phyloP scores from a whole-genome alignment of 1,284 basidiomycete genomes.

The Ceratobasidium sp. region DNA sequence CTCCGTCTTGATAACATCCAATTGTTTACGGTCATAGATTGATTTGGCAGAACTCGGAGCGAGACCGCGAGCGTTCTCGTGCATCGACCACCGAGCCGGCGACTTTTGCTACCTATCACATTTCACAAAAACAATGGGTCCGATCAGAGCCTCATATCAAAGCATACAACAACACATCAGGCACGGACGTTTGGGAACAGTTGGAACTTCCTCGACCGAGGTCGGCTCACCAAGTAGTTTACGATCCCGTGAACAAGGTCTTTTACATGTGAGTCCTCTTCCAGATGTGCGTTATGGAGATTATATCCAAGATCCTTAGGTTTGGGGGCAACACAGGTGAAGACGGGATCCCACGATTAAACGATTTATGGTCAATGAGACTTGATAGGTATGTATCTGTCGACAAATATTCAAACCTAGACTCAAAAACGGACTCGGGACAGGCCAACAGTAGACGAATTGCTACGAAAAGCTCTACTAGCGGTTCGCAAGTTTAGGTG shows the following conservation, averaged over 20 bases:
- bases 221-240: conserved; percentile 79
- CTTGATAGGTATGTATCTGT: conserved; percentile 58
- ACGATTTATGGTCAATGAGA: conserved; percentile 79
- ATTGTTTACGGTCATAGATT: background rate
- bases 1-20: background rate
- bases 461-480: conserved; percentile 38
- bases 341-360: conserved; percentile 54
- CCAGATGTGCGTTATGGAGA: conserved; percentile 57
- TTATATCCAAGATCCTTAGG: background rate
- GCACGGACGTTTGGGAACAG: conserved; percentile 39
- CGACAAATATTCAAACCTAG: background rate
- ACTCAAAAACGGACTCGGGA: background rate
- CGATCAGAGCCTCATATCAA: conserved; percentile 12
- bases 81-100: conserved; percentile 6
- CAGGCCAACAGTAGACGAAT: conserved; percentile 38
- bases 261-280: conserved; percentile 33
- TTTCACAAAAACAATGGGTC: conserved; percentile 29
- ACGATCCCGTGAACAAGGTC: conserved; percentile 47
- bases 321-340: conserved; percentile 41
- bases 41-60: conserved; percentile 24
- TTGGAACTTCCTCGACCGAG: conserved; percentile 59
- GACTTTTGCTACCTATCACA: conserved; percentile 41
- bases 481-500: conserved; percentile 36
- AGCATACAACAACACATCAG: background rate
- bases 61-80: conserved; percentile 8